A percentile compares a stretch with the other conserved stretches of the same genome.
Evolutionary conservation across 352 stramenopile species (phyloP).

Genomic region (Globisporangium canariense): DNA sequence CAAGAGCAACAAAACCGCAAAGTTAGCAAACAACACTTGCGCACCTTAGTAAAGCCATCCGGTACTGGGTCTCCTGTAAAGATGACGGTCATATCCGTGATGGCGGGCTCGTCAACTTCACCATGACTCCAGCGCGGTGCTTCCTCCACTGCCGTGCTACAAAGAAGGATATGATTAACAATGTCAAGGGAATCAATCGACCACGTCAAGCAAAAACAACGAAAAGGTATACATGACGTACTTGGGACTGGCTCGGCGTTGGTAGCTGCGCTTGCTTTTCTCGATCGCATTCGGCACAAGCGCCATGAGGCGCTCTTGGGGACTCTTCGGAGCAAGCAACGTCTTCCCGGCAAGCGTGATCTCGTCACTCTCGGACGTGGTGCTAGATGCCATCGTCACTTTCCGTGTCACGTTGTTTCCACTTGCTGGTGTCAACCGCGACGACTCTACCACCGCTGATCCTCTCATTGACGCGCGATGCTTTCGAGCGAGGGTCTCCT

Average conservation of each 20-base stretch:
- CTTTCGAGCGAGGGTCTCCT: conserved; percentile 32
- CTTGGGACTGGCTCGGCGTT: conserved; percentile 31
- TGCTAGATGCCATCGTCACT: conserved; percentile 7
- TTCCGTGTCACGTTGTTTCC: neutral
- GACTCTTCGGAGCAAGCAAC: conserved; percentile 39
- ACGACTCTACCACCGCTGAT: neutral
- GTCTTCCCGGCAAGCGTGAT: conserved; percentile 11
- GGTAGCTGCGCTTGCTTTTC: conserved; percentile 41
- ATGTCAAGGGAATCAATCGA: neutral
- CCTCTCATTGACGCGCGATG: conserved; percentile 3
- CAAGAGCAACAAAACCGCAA: neutral
- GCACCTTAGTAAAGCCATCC: conserved; percentile 71
- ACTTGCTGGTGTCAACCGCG: neutral
- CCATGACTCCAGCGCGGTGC: conserved; percentile 45
- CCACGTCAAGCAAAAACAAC: neutral
- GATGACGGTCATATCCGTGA: conserved; percentile 74
- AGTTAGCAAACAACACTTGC: neutral
- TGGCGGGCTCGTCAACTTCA: conserved; percentile 43
- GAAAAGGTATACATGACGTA: neutral
- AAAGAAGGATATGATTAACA: neutral
- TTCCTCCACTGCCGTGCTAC: conserved; percentile 3
- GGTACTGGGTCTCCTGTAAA: conserved; percentile 72
- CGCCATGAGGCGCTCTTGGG: conserved; percentile 46
- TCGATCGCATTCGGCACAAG: conserved; percentile 43
- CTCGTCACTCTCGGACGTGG: conserved; percentile 1